Evolutionary conservation across 768 basidiomycete genomes (phyloP).

Genomic region (Kwoniella botswanensis): DNA sequence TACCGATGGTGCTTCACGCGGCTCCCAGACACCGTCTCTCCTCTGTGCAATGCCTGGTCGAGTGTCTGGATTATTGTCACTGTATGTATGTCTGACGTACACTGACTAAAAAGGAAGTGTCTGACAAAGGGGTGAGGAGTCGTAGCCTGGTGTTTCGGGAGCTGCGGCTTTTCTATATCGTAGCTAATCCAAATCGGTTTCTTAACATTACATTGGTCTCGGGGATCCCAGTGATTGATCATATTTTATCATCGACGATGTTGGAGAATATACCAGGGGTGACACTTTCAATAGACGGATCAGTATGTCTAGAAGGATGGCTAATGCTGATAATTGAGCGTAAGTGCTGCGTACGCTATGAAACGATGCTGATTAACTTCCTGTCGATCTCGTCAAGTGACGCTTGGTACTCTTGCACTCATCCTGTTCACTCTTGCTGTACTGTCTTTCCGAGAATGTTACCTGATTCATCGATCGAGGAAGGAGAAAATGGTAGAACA

Average conservation of each 20-base stretch:
- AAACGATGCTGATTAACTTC: not conserved
- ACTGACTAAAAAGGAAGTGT: no score
- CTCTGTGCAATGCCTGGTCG: no score
- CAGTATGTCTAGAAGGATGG: conserved; percentile 11
- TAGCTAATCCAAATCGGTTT: no score
- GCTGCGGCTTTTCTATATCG: no score
- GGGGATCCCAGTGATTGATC: no score
- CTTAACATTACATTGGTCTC: no score
- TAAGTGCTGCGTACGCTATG: not conserved
- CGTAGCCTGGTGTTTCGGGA: no score
- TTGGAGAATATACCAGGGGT: conserved; percentile 11
- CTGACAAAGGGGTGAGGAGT: no score
- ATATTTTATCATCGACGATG: not conserved
- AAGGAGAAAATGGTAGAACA: not conserved
- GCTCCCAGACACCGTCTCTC: no score
- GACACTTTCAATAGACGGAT: not conserved
- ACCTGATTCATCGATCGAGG: conserved; percentile 6
- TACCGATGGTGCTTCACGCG: no score
- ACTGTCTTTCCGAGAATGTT: conserved; percentile 2
- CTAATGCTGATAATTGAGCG: conserved; percentile 1
- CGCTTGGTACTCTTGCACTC: not conserved
- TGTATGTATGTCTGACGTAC: no score
- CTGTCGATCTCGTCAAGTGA: not conserved
- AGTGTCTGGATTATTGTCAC: no score
- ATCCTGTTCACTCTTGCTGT: not conserved